A percentile compares a stretch with the other conserved stretches of the same genome.
These are phyloP conservation scores for Metschnikowia corniflorae DNA, from an alignment of 805 yeast genomes.

Conservation along the genomic window DNA sequence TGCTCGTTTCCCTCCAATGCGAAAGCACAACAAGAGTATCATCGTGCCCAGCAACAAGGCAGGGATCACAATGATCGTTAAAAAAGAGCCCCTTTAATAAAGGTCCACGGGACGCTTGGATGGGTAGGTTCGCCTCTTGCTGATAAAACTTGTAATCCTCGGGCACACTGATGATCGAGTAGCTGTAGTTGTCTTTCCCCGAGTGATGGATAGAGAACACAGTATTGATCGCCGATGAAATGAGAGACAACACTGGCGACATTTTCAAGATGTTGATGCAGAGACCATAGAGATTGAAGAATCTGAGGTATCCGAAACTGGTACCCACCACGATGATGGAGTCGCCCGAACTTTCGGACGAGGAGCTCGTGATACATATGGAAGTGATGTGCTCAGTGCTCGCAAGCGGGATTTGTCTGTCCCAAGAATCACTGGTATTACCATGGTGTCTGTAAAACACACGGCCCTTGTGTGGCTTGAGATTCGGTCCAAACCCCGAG, in stretches of 20 bases:
- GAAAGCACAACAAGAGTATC: constrained; percentile 67
- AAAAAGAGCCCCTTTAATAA: constrained; percentile 72
- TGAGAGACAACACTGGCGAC: constrained; percentile 67
- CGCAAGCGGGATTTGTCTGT: constrained; percentile 50
- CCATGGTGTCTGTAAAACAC: constrained; percentile 70
- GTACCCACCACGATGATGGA: constrained; percentile 67
- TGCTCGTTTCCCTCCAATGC: constrained; percentile 73
- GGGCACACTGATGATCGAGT: constrained; percentile 45
- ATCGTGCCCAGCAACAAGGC: constrained; percentile 69
- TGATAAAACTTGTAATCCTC: constrained; percentile 39
- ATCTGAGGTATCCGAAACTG: constrained; percentile 68
- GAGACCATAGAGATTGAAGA: constrained; percentile 69
- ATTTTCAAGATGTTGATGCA: constrained; percentile 66
- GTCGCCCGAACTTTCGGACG: constrained; percentile 24
- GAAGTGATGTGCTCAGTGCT: constrained; percentile 62
- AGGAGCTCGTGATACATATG: constrained; percentile 50
- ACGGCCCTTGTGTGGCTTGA: constrained; percentile 28
- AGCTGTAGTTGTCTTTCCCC: constrained; percentile 32
- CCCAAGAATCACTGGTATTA: constrained; percentile 67
- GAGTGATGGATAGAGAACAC: constrained; percentile 48
- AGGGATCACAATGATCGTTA: constrained; percentile 87
- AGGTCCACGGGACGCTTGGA: constrained; percentile 28
- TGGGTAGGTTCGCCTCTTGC: constrained; percentile 38
- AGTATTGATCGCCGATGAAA: constrained; percentile 57
- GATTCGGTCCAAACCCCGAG: constrained; percentile 25